phyloP scores from a whole-genome alignment of 1,284 basidiomycete species.

The Stygiomarasmius scandens region DNA sequence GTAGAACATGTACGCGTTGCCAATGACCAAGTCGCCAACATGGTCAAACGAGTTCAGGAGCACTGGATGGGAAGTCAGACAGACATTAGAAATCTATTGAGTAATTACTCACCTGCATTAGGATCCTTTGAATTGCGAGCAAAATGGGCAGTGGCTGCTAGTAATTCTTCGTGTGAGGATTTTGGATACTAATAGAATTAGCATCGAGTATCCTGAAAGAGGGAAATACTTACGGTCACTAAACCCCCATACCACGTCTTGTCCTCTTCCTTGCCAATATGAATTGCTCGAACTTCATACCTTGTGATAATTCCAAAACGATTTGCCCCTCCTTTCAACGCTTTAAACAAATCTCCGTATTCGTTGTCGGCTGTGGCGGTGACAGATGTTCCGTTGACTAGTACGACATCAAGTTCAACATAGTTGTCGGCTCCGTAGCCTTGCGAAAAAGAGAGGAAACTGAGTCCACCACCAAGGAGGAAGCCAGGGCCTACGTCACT shows the following conservation, averaged over 20 bases:
- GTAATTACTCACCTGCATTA: constrained; percentile 32
- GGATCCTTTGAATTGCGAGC: constrained; percentile 37
- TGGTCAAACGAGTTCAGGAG: constrained; percentile 21
- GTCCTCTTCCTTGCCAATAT: constrained; percentile 35
- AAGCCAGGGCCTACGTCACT: constrained; percentile 20
- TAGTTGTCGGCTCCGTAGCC: constrained; percentile 20
- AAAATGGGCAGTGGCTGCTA: constrained; percentile 39
- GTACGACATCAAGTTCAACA: constrained; percentile 30
- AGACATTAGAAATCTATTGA: neutral
- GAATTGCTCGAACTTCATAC: constrained; percentile 37
- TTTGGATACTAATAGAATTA: constrained; percentile 16
- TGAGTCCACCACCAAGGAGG: constrained; percentile 23
- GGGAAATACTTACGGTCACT: constrained; percentile 30
- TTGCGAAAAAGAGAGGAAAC: constrained; percentile 19
- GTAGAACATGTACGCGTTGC: constrained; percentile 34
- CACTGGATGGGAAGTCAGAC: constrained; percentile 18
- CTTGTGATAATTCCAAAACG: constrained; percentile 45
- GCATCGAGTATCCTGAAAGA: neutral
- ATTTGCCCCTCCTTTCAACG: constrained; percentile 44
- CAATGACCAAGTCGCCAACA: constrained; percentile 12
- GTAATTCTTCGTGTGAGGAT: constrained; percentile 35
- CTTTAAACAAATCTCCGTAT: constrained; percentile 42
- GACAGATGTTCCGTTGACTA: constrained; percentile 38
- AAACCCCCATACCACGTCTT: constrained; percentile 40
- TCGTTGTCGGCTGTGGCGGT: constrained; percentile 40